A percentile compares a stretch with the other conserved stretches of the same genome.
phyloP scores from a whole-genome alignment of 202 grass and related monocot species.

The Musa balbisiana region DNA sequence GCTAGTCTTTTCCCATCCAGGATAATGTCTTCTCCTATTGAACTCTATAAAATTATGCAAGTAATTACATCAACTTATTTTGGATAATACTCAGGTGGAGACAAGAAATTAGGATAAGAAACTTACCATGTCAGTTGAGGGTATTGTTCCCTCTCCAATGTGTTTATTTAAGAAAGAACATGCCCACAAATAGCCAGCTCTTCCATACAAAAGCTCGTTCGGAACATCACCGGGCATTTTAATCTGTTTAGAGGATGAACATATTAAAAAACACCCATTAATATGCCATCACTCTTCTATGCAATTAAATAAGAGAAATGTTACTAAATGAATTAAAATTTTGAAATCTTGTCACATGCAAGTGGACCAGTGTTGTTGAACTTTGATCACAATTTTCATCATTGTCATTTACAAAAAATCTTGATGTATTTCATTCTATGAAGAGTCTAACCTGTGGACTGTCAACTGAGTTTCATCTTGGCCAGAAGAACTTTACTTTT shows the following conservation, averaged over 20 bases:
- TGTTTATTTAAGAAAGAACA: constrained; percentile 20
- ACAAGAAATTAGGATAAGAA: background rate
- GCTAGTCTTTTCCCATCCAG: constrained; percentile 60
- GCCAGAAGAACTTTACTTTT: no score
- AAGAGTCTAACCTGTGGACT: no score
- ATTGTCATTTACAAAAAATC: no score
- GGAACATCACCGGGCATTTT: constrained; percentile 10
- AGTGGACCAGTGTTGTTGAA: no score
- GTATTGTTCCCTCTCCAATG: constrained; percentile 7
- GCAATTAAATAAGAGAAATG: background rate
- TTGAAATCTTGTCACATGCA: no score
- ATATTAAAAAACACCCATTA: background rate
- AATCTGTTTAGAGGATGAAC: constrained; percentile 1
- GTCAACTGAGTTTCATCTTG: no score
- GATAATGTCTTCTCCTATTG: constrained; percentile 58
- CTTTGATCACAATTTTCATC: no score
- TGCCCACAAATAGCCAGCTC: constrained; percentile 18
- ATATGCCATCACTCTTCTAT: background rate
- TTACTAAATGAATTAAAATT: no score
- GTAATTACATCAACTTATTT: background rate
- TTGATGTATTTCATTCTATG: no score
- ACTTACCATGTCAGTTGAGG: constrained; percentile 2
- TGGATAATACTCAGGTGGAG: background rate
- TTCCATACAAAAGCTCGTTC: constrained; percentile 21
- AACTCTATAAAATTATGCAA: constrained; percentile 27